These are phyloP conservation scores for Grosmannia huntii DNA, from an alignment of 2,329 filamentous ascomycete species.

Conservation along the genomic window DNA sequence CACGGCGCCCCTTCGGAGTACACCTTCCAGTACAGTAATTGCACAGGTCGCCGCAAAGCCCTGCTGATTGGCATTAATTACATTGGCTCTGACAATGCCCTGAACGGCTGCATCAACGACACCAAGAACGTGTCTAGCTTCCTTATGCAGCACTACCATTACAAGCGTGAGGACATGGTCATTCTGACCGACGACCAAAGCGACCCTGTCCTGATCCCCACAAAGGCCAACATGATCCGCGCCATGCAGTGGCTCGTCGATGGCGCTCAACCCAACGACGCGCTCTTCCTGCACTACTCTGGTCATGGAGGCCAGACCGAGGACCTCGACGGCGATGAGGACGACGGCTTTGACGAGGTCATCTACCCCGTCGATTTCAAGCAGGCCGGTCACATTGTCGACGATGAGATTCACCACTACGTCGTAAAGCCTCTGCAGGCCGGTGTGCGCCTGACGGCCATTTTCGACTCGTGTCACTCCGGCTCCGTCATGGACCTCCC, in stretches of 20 bases:
- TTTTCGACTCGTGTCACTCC: slow-evolving; percentile 73
- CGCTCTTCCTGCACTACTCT: slow-evolving; percentile 67
- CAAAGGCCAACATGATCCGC: slow-evolving; percentile 61
- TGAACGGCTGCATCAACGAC: slow-evolving; percentile 70
- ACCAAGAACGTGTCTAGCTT: slow-evolving; percentile 65
- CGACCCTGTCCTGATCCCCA: slow-evolving; percentile 57
- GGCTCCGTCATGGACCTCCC: slow-evolving; percentile 66
- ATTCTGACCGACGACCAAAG: slow-evolving; percentile 63
- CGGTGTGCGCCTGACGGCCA: slow-evolving; percentile 74
- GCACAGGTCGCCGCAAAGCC: slow-evolving; percentile 60
- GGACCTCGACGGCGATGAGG: slow-evolving; percentile 62
- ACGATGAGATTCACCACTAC: slow-evolving; percentile 66
- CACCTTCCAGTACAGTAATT: slow-evolving; percentile 65
- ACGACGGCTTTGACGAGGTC: slow-evolving; percentile 65
- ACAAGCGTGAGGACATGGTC: slow-evolving; percentile 70
- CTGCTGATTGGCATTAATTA: slow-evolving; percentile 74
- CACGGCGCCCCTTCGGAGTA: slow-evolving; percentile 56
- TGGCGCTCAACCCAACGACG: slow-evolving; percentile 59
- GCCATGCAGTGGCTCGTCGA: slow-evolving; percentile 67
- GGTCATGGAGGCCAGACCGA: slow-evolving; percentile 66
- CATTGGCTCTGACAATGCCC: slow-evolving; percentile 57
- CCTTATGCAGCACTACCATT: slow-evolving; percentile 53
- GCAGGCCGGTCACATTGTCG: slow-evolving; percentile 53
- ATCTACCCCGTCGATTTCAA: slow-evolving; percentile 69
- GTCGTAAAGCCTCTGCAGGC: slow-evolving; percentile 66